These are phyloP conservation scores for Neurospora pannonica DNA, from an alignment of 495 filamentous ascomycete genomes.

Conservation along the genomic window DNA sequence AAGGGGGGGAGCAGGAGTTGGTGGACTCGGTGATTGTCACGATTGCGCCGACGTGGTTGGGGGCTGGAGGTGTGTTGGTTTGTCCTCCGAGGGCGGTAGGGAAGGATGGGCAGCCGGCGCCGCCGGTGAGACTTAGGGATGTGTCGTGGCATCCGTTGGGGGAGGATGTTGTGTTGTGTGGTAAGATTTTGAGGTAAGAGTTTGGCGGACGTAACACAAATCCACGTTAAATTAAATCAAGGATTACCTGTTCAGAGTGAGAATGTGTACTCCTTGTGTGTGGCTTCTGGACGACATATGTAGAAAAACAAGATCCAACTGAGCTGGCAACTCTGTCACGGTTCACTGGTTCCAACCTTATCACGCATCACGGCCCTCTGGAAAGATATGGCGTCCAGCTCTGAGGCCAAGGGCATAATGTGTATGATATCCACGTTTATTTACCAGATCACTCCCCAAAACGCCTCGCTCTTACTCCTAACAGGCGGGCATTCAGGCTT, in stretches of 20 bases:
- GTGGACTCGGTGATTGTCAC: conserved; percentile 73
- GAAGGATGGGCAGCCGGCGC: conserved; percentile 39
- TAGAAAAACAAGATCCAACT: no score
- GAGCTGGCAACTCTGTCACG: no score
- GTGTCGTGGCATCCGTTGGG: conserved; percentile 67
- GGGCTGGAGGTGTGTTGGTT: conserved; percentile 65
- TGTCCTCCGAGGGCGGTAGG: conserved; percentile 46
- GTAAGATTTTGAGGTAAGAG: conserved; percentile 30
- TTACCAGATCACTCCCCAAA: not conserved
- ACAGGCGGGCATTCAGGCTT: not conserved
- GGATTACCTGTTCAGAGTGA: no score
- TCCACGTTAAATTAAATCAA: not conserved
- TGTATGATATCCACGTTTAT: not conserved
- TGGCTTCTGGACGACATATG: no score
- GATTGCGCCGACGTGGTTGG: conserved; percentile 76
- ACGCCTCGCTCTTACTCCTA: not conserved
- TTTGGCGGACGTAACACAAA: not conserved
- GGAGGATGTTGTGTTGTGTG: conserved; percentile 72
- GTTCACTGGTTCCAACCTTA: not conserved
- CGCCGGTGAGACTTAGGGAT: conserved; percentile 52
- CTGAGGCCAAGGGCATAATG: not conserved
- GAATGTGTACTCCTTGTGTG: no score
- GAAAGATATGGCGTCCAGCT: not conserved
- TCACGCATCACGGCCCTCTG: not conserved
- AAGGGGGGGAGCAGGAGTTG: conserved; percentile 39